A percentile compares a stretch with the other conserved stretches of the same genome.
Conservation (phyloP, 2,329 filamentous ascomycete species). For the Phyllosticta ampelicida region DNA sequence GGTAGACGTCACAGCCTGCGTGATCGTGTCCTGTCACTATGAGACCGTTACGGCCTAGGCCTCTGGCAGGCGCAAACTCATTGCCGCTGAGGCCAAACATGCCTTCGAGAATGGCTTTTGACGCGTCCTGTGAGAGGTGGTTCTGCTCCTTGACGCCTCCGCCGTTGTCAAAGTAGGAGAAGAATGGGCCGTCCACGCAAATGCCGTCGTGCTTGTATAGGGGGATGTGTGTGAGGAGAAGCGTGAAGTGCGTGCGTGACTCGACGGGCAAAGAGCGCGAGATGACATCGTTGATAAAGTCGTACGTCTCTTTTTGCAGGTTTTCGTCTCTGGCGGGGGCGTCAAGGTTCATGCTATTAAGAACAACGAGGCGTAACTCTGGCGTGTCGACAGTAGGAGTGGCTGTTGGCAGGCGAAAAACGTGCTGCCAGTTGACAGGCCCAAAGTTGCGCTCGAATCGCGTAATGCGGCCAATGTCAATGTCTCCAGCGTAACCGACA, state of each 20-base stretch:
- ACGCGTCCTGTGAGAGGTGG: conserved; percentile 64
- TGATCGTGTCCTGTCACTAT: conserved; percentile 93
- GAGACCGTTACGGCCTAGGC: conserved; percentile 60
- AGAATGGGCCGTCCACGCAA: conserved; percentile 76
- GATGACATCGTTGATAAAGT: conserved; percentile 62
- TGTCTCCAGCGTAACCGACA: conserved; percentile 88
- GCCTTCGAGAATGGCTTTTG: conserved; percentile 62
- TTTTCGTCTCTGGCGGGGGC: conserved; percentile 57
- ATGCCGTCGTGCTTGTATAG: conserved; percentile 72
- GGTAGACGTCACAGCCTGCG: conserved; percentile 81
- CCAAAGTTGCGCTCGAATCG: conserved; percentile 82
- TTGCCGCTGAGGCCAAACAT: conserved; percentile 69
- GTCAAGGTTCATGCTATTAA: conserved; percentile 93
- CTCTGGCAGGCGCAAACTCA: conserved; percentile 44
- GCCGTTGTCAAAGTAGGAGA: conserved; percentile 64
- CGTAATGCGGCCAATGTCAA: conserved; percentile 61
- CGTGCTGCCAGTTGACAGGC: conserved; percentile 79
- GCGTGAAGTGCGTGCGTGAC: conserved; percentile 57
- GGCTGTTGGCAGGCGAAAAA: conserved; percentile 41
- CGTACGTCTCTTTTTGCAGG: conserved; percentile 67
- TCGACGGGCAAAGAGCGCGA: conserved; percentile 47
- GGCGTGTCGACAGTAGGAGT: background rate
- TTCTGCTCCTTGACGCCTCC: conserved; percentile 85
- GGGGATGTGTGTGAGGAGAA: conserved; percentile 87
- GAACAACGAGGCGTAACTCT: conserved; percentile 68